Base-by-base conservation (phyloP, 306 rosid genomes). In the Quercus engelmannii region DNA sequence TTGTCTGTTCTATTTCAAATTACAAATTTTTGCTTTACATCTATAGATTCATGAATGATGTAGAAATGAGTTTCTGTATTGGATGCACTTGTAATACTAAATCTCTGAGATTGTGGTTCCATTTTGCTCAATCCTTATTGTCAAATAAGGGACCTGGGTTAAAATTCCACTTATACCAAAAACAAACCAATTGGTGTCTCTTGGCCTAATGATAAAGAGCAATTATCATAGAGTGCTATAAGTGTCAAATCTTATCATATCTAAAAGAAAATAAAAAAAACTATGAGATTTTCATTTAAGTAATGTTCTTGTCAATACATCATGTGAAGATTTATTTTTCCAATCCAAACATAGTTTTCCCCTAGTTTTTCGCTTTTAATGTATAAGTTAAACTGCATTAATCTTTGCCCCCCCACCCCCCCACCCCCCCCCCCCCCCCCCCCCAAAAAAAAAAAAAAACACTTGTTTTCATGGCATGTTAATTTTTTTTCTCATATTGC, bases 11-110 rank as follows among this genome's bases (percentile, higher is more conserved):
- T 55, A 55, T 61, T 62, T 26, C 54, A 21, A 62, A 41, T 21
- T 31, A 26, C 46, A 31, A 17, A 3, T 15, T 65, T 46, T 18
- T 80, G 55, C 26, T 31, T 67, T 61, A 54, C 51, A 3, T 55
- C 58, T n/a, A 77, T 55, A 59, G 5, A 19, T 54, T 30, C 80
- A 55, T 46, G 80, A 72, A 23, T 46, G 59, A 68, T 35, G 33
- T 64, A 49, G 62, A 56, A 64, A 76, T 74, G 55, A 28, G 30
- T 35, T n/a, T 31, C 55, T 55, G 33, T 28, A 55, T 61, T 61
- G 57, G 35, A 58, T 62, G 62, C 73, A 58, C 69, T 62, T 62
- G 74, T 61, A 68, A 43, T 74, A 56, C 64, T 26, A 25, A 49
- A 64, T 52, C 46, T 41, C 38, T 14, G 3, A 64, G 64, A 61